Conservation (phyloP, 768 basidiomycete genomes). For the Sistotremastrum niveocremeum region DNA sequence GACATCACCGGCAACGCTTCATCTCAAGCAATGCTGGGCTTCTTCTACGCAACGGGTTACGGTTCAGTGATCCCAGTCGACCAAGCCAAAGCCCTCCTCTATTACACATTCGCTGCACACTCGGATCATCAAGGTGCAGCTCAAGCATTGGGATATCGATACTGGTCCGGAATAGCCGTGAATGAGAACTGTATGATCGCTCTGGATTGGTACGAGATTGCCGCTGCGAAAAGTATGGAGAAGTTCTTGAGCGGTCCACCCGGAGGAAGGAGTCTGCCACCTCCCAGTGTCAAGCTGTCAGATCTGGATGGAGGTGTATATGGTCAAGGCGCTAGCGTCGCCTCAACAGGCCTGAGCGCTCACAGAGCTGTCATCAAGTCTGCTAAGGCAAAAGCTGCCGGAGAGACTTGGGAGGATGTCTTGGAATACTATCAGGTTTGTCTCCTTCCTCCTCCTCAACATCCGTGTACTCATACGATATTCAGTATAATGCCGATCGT, state of each 20-base stretch:
- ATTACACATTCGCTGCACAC: constrained; percentile 89
- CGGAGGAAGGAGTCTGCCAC: constrained; percentile 76
- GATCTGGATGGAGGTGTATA: constrained; percentile 90
- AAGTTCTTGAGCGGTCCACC: constrained; percentile 78
- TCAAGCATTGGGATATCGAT: constrained; percentile 86
- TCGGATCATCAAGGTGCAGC: constrained; percentile 78
- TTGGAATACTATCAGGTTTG: constrained; percentile 81
- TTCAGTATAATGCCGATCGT: constrained; percentile 87
- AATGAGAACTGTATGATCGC: constrained; percentile 76
- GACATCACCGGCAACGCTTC: constrained; percentile 66
- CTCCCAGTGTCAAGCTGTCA: constrained; percentile 69
- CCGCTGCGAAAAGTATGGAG: constrained; percentile 82
- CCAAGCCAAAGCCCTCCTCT: constrained; percentile 74
- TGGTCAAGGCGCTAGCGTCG: constrained; percentile 88
- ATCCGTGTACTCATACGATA: not conserved
- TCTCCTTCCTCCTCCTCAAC: constrained; percentile 2
- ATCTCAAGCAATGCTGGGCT: constrained; percentile 74
- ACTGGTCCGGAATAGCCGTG: constrained; percentile 93
- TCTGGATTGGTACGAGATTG: constrained; percentile 78
- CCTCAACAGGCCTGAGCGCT: constrained; percentile 69
- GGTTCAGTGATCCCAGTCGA: constrained; percentile 45
- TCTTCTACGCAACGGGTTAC: constrained; percentile 85
- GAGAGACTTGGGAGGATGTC: constrained; percentile 89
- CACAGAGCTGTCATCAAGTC: constrained; percentile 72
- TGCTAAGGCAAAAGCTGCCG: constrained; percentile 67